These are phyloP conservation scores for Hypseocharis bilobata DNA, from an alignment of 441 rosid species.

Conservation along the genomic window DNA sequence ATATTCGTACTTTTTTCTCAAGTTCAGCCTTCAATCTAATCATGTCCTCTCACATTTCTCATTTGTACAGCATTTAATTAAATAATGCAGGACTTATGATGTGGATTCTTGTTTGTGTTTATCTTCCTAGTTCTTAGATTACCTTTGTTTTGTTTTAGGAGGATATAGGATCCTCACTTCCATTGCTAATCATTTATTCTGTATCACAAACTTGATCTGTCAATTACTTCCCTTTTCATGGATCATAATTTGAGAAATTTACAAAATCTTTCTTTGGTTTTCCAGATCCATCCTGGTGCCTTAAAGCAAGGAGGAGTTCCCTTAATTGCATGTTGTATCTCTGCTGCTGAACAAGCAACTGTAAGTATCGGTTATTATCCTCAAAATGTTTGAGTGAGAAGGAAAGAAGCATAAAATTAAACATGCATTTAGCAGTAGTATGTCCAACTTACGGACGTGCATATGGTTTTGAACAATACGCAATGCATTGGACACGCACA, in stretches of 20 bases:
- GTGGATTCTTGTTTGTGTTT: no score
- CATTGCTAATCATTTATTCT: no score
- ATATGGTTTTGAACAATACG: neutral
- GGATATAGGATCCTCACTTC: no score
- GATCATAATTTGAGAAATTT: neutral
- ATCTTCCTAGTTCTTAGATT: no score
- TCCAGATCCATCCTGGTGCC: conserved; percentile 87
- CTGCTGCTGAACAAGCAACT: conserved; percentile 76
- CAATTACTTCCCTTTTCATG: no score
- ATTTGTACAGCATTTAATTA: no score
- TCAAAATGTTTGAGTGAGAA: neutral
- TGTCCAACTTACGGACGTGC: neutral
- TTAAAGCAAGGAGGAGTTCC: conserved; percentile 76
- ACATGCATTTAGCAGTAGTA: neutral
- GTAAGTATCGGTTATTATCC: conserved; percentile 36
- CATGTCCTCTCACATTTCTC: no score
- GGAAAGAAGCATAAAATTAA: neutral
- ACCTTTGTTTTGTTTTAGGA: no score
- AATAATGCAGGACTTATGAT: no score
- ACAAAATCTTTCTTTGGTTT: conserved; percentile 11
- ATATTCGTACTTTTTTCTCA: no score
- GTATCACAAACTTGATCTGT: no score
- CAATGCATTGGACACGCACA: neutral
- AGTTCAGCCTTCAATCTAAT: no score
- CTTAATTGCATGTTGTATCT: conserved; percentile 72